Base-by-base conservation (phyloP, 257 asterid genomes). In the Rubia yunnanensis region DNA sequence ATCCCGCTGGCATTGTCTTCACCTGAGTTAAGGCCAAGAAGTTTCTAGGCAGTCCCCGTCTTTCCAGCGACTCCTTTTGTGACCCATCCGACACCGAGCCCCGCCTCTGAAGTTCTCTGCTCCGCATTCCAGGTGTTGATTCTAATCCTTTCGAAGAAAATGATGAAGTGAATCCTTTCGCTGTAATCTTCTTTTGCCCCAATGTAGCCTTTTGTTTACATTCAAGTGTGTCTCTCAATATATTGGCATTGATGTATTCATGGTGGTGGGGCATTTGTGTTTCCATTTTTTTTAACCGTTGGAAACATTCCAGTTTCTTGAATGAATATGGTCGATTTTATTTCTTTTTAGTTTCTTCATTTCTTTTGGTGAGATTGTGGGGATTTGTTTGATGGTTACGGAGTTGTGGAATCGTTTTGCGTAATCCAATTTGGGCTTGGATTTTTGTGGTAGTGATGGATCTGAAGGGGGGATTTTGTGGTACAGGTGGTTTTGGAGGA, bases 131-230 rank as follows among this genome's bases (percentile, higher is more conserved):
- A n/a, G 84, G 86, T 70, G 76, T 74, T 72, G 87, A 88, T 72
- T 76, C 90, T 53, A 88, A 91, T 71, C 95, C 96, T 30, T 91
- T 91, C 67, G 98, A 85, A 8, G 95, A 84, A 72, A 72, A 75
- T 48, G 54, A 48, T 50, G 91, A 92, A 74, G 85, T 78, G 67
- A 88, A 88, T 44, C 95, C 95, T 31, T 92, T 88, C 72, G 80
- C 95, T 87, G 98, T 92, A 85, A 49, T 46, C 35, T 41, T 44
- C 66, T 34, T 77, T 60, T 55, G n/a, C 22, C 18, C 10, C 26
- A 5, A 55, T 57, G 6, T 28, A 14, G 7, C 24, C 39, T 17
- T 31, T 15, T n/a, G n/a, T 44, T 39, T 39, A 13, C 48, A 39
- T 39, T 15, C 3, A 39, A 6, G 5, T 2, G 22, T 44, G 52